Conservation (phyloP, 768 basidiomycete species). For the Phanerodontia chrysosporium region DNA sequence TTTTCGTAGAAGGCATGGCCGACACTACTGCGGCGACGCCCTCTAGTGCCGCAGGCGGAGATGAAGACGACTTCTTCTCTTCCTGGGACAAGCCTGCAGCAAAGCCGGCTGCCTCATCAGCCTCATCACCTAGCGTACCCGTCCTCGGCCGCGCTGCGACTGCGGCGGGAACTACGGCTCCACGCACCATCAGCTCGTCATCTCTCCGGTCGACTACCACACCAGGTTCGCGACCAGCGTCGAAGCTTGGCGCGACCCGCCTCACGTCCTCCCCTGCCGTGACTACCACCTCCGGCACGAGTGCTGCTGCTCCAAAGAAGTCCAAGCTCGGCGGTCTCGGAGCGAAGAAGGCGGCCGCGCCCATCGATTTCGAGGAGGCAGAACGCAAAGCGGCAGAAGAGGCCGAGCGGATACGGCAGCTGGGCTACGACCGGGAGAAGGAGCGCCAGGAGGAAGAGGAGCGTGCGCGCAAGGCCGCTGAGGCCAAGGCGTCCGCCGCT, state of each 20-base stretch:
- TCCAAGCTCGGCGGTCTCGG: slow-evolving; percentile 75
- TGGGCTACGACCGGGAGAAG: slow-evolving; percentile 84
- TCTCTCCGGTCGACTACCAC: slow-evolving; percentile 44
- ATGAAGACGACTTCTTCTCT: slow-evolving; percentile 96
- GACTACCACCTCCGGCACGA: slow-evolving; percentile 23
- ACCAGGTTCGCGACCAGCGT: slow-evolving; percentile 24
- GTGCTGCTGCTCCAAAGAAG: slow-evolving; percentile 44
- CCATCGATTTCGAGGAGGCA: slow-evolving; percentile 92
- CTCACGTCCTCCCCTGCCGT: slow-evolving; percentile 37
- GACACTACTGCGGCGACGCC: slow-evolving; percentile 29
- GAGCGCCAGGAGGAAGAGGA: slow-evolving; percentile 83
- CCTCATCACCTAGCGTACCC: slow-evolving; percentile 47
- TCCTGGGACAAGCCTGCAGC: slow-evolving; percentile 86
- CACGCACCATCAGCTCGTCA: slow-evolving; percentile 66
- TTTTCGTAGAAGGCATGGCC: slow-evolving; percentile 72
- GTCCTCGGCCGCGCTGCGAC: slow-evolving; percentile 49
- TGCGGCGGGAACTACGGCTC: slow-evolving; percentile 23
- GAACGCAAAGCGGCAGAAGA: slow-evolving; percentile 89
- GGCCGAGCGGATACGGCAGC: slow-evolving; percentile 85
- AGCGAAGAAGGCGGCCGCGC: slow-evolving; percentile 76
- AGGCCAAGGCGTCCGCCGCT: slow-evolving; percentile 37
- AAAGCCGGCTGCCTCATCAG: slow-evolving; percentile 24
- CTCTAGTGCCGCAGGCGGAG: slow-evolving; percentile 34
- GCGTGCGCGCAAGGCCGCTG: slow-evolving; percentile 47
- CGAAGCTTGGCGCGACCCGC: slow-evolving; percentile 40